A percentile compares a stretch with the other conserved stretches of the same genome.
Evolutionary conservation across 2,329 filamentous ascomycete genomes (phyloP).

Genomic region (Aspergillus transmontanensis): DNA sequence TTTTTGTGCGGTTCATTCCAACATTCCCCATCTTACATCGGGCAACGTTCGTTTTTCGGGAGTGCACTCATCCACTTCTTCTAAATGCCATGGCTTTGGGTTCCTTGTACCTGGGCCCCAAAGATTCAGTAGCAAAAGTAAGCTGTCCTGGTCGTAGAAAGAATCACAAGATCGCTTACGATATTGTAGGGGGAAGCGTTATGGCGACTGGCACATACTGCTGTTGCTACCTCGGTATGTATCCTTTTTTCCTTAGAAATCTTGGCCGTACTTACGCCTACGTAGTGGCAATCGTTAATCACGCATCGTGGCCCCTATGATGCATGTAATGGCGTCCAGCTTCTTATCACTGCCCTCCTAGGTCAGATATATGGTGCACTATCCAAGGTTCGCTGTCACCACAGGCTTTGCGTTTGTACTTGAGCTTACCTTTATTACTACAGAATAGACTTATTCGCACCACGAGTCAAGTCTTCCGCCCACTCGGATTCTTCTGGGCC

Average conservation of each 20-base stretch:
- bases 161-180: background rate
- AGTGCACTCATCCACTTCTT: conserved; percentile 47
- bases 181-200: conserved; percentile 42
- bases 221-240: conserved; percentile 45
- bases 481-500: conserved; percentile 50
- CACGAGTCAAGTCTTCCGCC: conserved; percentile 49
- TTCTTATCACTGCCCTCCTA: conserved; percentile 47
- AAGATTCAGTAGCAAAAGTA: conserved; percentile 45
- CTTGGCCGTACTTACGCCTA: conserved; percentile 9
- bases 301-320: conserved; percentile 47
- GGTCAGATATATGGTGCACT: conserved; percentile 48
- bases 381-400: conserved; percentile 34
- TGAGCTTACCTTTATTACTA: background rate
- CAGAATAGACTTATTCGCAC: conserved; percentile 46
- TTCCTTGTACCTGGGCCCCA: conserved; percentile 49
- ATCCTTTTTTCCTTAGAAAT: background rate
- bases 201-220: conserved; percentile 49
- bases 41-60: conserved; percentile 48
- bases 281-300: conserved; percentile 48
- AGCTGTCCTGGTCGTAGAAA: background rate
- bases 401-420: background rate
- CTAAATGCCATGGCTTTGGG: conserved; percentile 51
- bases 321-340: conserved; percentile 47
- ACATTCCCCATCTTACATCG: conserved; percentile 50
- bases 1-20: conserved; percentile 50